phyloP scores from a whole-genome alignment of 768 basidiomycete species.

The Suillus hirtellus region DNA sequence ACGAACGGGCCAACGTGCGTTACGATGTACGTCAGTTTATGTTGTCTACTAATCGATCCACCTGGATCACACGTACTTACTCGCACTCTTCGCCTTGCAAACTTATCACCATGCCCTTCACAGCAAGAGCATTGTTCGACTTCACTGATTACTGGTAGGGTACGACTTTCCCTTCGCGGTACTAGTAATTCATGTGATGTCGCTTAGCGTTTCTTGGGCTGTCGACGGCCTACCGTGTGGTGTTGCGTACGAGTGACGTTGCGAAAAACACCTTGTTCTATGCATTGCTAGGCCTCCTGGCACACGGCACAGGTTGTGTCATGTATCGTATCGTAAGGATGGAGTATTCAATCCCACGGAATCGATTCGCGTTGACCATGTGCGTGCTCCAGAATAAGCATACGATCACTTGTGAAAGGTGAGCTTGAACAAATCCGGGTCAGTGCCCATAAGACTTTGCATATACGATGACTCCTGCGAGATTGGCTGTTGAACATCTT shows the following conservation, averaged over 20 bases:
- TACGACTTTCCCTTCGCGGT: not conserved
- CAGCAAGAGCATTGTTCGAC: not conserved
- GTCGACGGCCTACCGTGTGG: not conserved
- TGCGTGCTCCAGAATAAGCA: no score
- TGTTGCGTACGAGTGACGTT: no score
- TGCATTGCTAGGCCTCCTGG: constrained; percentile 5
- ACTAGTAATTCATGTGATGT: not conserved
- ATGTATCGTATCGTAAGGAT: constrained; percentile 9
- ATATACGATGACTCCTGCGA: no score
- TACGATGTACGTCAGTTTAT: not conserved
- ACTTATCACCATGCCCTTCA: not conserved
- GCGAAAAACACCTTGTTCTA: not conserved
- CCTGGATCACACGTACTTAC: no score
- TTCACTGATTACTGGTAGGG: not conserved
- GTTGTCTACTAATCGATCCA: no score
- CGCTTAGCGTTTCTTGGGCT: not conserved
- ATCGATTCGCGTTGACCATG: no score
- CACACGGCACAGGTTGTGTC: constrained; percentile 52
- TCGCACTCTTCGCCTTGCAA: not conserved
- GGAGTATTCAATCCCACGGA: no score
- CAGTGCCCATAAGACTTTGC: no score
- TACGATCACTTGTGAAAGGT: no score
- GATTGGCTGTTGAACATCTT: no score
- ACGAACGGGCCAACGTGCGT: not conserved
- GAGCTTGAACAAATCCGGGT: no score